Base-by-base conservation (phyloP, 768 basidiomycete species). In the Cystobasidium onofrii region DNA sequence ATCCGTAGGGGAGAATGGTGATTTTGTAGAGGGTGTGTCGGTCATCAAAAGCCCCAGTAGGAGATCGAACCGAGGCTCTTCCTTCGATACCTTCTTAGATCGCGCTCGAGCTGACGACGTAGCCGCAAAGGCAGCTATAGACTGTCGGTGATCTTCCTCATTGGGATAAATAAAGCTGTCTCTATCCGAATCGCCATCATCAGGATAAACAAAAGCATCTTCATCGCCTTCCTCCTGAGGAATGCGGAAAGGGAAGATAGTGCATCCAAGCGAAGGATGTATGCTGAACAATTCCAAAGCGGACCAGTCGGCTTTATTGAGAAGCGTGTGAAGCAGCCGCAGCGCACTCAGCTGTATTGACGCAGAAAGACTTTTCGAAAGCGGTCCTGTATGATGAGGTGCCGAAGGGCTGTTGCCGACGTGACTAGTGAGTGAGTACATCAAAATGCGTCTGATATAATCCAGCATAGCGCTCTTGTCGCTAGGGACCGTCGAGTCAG, bases 301-400 rank as follows among this genome's bases (percentile, higher is more conserved):
- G 73, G 88, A 76, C 4, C 83, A 85, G 77, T 90, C 88, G 79
- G 91, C 89, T 33, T 86, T 84, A 44, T 85, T 79, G 10, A 95
- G 84, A 79, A 95, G 84, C 0, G 90, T 88, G 75, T 88, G 87
- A 4, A 95, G 82, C 10, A 98, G 84, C 77, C 91, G 89, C 64
- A 96, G 83, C 1, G 92, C 90, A 12, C 91, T 87, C 0, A 89
- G 88, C 0, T 86, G 85, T 0, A 91, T 87, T 0, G 86, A 80
- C 73, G 87, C 86, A 12, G 85, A 50, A n/a, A 50, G 46, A 15
- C 6, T 86, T 66, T 83, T 83, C 4, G 57, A 61, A 12, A 61
- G 23, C 23, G 31, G 57, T 15, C 34, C 57, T 9, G 34, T 27
- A 78, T 98, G 95, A 80, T 91, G 92, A 46, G 97, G 84, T 3